Percentiles rank a stretch among this genome's conserved stretches.
Evolutionary conservation across 2,329 filamentous ascomycete genomes (phyloP).

Genomic region (Venturia aucupariae): DNA sequence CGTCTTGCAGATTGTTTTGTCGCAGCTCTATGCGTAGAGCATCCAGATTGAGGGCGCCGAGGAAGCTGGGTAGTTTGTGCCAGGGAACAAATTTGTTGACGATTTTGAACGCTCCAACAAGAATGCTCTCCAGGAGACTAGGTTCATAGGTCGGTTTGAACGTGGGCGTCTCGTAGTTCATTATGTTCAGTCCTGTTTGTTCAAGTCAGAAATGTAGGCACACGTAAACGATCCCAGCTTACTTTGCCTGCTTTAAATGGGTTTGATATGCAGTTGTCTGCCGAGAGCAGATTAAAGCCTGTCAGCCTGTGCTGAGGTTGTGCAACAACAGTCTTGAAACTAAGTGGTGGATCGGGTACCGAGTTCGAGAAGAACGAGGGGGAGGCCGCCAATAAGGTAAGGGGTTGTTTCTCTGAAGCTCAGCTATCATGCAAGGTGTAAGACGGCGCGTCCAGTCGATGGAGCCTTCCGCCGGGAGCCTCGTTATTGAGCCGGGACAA

Average conservation of each 20-base stretch:
- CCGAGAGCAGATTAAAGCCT: too few species aligned
- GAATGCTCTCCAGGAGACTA: slow-evolving; percentile 18
- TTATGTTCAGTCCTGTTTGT: not conserved
- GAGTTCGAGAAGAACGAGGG: not conserved
- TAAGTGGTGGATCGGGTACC: not conserved
- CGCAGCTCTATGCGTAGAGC: slow-evolving; percentile 36
- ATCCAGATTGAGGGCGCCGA: slow-evolving; percentile 35
- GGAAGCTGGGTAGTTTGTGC: slow-evolving; percentile 34
- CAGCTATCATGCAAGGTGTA: not conserved
- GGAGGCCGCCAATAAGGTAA: not conserved
- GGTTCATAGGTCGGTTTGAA: not conserved
- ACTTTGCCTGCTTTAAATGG: too few species aligned
- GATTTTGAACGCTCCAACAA: slow-evolving; percentile 28
- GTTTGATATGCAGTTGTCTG: too few species aligned
- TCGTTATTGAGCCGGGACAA: too few species aligned
- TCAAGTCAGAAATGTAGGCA: not conserved
- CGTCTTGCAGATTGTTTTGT: slow-evolving; percentile 36
- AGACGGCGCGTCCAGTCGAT: not conserved
- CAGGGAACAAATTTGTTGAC: slow-evolving; percentile 34
- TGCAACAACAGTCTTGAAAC: not conserved
- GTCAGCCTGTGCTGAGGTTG: not conserved
- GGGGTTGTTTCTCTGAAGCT: not conserved
- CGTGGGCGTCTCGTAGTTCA: not conserved
- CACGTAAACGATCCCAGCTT: too few species aligned
- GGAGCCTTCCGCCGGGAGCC: not conserved